These are phyloP conservation scores for Starmerella sp. DNA, from an alignment of 805 yeast genomes.

Conservation along the genomic window DNA sequence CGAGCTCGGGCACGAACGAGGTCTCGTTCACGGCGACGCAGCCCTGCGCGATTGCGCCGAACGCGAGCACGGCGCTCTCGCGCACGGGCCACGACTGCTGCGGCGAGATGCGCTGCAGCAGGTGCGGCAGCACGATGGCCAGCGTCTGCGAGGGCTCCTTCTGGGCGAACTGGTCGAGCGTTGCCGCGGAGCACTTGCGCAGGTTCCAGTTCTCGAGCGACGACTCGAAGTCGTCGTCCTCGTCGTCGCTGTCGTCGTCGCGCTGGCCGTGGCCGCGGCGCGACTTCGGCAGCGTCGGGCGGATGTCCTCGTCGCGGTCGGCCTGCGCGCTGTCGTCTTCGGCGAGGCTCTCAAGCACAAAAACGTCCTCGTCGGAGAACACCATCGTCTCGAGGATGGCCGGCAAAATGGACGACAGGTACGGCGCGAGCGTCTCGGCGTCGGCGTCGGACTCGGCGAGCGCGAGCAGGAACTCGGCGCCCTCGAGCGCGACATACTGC, in stretches of 20 bases:
- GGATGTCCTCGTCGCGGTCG: conserved; percentile 79
- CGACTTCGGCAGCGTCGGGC: conserved; percentile 64
- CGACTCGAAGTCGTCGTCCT: conserved; percentile 59
- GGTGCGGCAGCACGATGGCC: conserved; percentile 55
- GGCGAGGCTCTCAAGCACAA: conserved; percentile 52
- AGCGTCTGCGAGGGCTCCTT: conserved; percentile 58
- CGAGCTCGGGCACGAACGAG: conserved; percentile 62
- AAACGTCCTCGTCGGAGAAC: conserved; percentile 70
- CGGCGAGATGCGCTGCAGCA: conserved; percentile 53
- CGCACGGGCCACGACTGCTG: conserved; percentile 76
- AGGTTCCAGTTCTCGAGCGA: conserved; percentile 75
- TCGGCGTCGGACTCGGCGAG: conserved; percentile 56
- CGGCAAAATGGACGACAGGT: conserved; percentile 59
- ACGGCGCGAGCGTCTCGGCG: conserved; percentile 42
- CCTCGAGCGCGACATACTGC: conserved; percentile 76
- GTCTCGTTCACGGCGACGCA: conserved; percentile 55
- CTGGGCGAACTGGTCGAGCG: conserved; percentile 70
- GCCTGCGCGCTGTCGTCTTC: conserved; percentile 66
- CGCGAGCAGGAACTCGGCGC: conserved; percentile 79
- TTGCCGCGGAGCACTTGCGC: conserved; percentile 89
- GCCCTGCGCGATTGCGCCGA: conserved; percentile 91
- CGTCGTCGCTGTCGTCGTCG: conserved; percentile 44
- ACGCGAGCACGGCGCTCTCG: conserved; percentile 86
- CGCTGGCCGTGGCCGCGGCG: conserved; percentile 37
- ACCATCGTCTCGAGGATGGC: conserved; percentile 71